Conservation (phyloP, 2,329 filamentous ascomycete genomes). For the Ophiosphaerella narmari region DNA sequence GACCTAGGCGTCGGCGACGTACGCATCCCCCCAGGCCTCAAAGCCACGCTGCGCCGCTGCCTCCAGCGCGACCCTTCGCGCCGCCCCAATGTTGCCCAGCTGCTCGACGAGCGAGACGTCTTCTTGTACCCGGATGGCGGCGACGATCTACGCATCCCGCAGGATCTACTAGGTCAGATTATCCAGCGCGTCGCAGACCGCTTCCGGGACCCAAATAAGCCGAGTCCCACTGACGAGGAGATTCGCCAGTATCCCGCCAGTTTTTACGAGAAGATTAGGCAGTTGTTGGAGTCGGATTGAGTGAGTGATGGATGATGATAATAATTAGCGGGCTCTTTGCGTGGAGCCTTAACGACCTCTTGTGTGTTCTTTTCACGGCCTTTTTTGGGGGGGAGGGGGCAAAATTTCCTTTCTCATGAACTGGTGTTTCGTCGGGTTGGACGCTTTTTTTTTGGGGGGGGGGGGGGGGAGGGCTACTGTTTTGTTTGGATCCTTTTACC, state of each 20-base stretch:
- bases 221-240: conserved; percentile 62
- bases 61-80: conserved; percentile 62
- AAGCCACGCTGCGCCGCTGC: conserved; percentile 61
- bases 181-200: conserved; percentile 64
- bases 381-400: neutral
- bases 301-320: neutral
- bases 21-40: conserved; percentile 59
- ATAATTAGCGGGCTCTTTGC: too few relatives aligned
- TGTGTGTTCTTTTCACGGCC: conserved; percentile 1
- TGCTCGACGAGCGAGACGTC: conserved; percentile 60
- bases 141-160: conserved; percentile 53
- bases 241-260: conserved; percentile 51
- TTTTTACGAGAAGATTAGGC: conserved; percentile 54
- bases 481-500: conserved; percentile 5
- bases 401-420: conserved; percentile 5
- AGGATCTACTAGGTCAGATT: conserved; percentile 65
- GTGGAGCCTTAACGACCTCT: neutral
- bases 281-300: conserved; percentile 41
- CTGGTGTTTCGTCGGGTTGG: neutral
- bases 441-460: neutral
- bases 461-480: neutral
- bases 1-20: conserved; percentile 69
- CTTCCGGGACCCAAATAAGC: conserved; percentile 57
- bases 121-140: conserved; percentile 63
- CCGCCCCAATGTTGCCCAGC: conserved; percentile 61